Base-by-base conservation (phyloP, 1,284 basidiomycete genomes). In the Ustilago shanxiensis region DNA sequence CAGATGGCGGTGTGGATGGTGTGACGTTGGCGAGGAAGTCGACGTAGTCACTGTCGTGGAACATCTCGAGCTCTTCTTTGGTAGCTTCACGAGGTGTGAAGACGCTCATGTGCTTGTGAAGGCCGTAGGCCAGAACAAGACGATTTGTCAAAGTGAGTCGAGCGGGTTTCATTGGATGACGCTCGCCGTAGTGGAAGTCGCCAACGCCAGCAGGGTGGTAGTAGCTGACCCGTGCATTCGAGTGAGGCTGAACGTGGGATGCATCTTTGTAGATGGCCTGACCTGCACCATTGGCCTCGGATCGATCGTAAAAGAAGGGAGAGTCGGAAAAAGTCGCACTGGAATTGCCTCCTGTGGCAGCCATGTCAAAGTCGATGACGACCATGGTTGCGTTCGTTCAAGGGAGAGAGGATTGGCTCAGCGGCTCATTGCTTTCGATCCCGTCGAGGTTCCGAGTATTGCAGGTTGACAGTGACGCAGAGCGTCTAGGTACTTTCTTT, bases 121-220 rank as follows among this genome's bases (percentile, higher is more conserved):
- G 88, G 3, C 95, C 96, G 83, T 99, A 99, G 0, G 95, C 96
- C 85, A 97, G 90, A 6, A 99, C 96, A 50, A 99, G 90, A 6
- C 95, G 92, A 82, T 99, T 99, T 8, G 96, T 98, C 55, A 99
- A 87, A 3, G 95, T 95, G 11, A 99, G 88, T 16, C 97, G 90
- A 75, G 98, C 95, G 1, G 96, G 96, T 85, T 98, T 97, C 96
- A 99, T 99, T 2, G 96, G 97, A 88, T 99, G 96, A 51, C 93
- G 90, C 90, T 98, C 95, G 93, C 95, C 85, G 26, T 84, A 84
- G 74, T 84, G 82, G 86, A 95, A 94, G 80, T 94, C 92, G 1
- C 97, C 97, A 3, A 98, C 94, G 60, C 93, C 93, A 86, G 93
- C 92, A 0, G 96, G 94, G 82, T 93, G 95, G 87, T 97, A 99